Conservation (phyloP, 2,329 filamentous ascomycete species). For the Xylaria hypoxylon region DNA sequence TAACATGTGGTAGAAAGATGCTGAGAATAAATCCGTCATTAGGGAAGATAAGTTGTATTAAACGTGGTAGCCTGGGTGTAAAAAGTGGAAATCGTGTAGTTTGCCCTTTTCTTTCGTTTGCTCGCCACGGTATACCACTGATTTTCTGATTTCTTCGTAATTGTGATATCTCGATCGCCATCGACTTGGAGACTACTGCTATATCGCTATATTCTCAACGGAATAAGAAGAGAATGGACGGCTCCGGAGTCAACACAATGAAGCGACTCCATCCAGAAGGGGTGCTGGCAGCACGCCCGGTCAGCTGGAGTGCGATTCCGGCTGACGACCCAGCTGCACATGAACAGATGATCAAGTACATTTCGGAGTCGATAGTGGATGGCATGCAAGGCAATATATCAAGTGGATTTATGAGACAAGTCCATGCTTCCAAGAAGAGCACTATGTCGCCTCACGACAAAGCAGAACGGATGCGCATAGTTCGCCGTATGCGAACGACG, state of each 20-base stretch:
- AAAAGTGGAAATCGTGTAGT: conserved; percentile 19
- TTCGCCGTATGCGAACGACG: conserved; percentile 39
- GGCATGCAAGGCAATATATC: conserved; percentile 40
- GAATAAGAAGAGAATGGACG: conserved; percentile 14
- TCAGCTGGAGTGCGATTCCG: conserved; percentile 38
- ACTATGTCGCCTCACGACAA: conserved; percentile 39
- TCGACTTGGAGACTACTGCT: background rate
- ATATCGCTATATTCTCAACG: conserved; percentile 19
- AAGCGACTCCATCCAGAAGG: conserved; percentile 34
- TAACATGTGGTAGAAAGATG: conserved; percentile 19
- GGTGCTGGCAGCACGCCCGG: conserved; percentile 22
- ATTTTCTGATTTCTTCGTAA: conserved; percentile 17
- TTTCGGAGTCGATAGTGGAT: conserved; percentile 39
- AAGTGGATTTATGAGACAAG: conserved; percentile 37
- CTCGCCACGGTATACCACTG: conserved; percentile 8
- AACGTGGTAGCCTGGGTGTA: conserved; percentile 22
- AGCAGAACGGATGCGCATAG: conserved; percentile 40
- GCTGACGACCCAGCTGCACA: conserved; percentile 38
- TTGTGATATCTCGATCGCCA: conserved; percentile 5
- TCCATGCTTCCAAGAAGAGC: conserved; percentile 40
- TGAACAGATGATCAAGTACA: conserved; percentile 40
- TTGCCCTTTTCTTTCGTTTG: conserved; percentile 16
- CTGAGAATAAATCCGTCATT: conserved; percentile 29
- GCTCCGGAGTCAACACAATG: conserved; percentile 22
- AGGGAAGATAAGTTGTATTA: conserved; percentile 23